phyloP scores from a whole-genome alignment of 73 alveolate species.

The Paramecium pentaurelia region DNA sequence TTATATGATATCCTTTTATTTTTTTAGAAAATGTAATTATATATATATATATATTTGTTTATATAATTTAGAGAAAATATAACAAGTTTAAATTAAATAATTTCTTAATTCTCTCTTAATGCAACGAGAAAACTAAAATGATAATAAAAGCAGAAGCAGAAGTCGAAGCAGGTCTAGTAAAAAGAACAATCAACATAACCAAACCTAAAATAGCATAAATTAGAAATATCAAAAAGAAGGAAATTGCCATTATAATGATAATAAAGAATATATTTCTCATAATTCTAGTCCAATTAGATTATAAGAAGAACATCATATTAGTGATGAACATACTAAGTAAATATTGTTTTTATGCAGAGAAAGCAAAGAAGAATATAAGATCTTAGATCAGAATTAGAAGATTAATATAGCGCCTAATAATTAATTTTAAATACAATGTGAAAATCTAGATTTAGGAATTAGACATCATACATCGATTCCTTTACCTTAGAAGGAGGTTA shows the following conservation, averaged over 20 bases:
- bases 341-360: neutral
- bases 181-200: neutral
- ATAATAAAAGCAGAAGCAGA: neutral
- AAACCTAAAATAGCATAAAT: neutral
- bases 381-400: neutral
- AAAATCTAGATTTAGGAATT: neutral
- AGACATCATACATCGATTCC: neutral
- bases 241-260: neutral
- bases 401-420: neutral
- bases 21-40: neutral
- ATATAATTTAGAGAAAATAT: neutral
- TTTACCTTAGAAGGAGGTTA: neutral
- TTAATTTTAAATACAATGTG: neutral
- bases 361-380: neutral
- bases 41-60: neutral
- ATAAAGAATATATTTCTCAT: neutral
- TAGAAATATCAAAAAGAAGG: neutral
- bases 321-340: neutral
- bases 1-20: neutral
- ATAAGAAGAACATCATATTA: neutral
- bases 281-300: neutral
- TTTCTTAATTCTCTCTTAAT: neutral
- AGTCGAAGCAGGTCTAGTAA: neutral
- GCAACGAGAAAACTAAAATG: neutral
- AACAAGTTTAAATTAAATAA: neutral